Base-by-base conservation (phyloP, 495 filamentous ascomycete genomes). In the Podospora didyma region DNA sequence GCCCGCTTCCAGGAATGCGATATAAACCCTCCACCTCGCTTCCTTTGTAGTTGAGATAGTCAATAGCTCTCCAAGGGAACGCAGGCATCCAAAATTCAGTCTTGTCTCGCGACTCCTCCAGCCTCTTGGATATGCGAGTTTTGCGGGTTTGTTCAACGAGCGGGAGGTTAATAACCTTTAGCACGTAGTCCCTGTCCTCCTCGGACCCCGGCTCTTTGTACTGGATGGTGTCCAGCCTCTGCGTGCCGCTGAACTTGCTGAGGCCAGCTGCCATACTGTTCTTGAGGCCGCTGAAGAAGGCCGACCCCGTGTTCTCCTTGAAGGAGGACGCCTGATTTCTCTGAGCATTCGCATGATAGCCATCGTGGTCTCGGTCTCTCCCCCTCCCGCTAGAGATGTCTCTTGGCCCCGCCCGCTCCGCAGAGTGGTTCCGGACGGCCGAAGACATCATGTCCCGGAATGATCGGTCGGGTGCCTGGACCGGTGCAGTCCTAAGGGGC, bases 31-130 rank as follows among this genome's bases (percentile, higher is more conserved):
- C 92, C 51, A 92, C 89, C 61, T 96, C 90, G 59, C 86, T 90
- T 7, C 90, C 91, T 64, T 89, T 91, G 65, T 89, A 89, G 65
- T 96, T 96, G 23, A 96, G 82, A 68, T 93, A 96, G 71, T 96
- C 92, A 60, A 96, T 94, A 24, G 88, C 92, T 50, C 92, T 79
- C 82, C 91, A 96, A 0, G 92, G 92, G 46, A 96, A 84, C 17
- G 90, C 88, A 0, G 92, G 92, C 90, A 96, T 94, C 92, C 92
- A 96, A 65, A 92, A 96, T 63, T 96, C 92, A 0, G 92, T 96
- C 79, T 96, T 96, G 64, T 96, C 92, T 45, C 84, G 78, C 16
- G 89, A 95, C 53, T 87, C 82, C 64, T 91, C 89, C 16, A 96
- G 74, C 49, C 85, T 82, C 71, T 89, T 92, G 2, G 89, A 90